Evolutionary conservation across 2,329 filamentous ascomycete species (phyloP).

Genomic region (Colletotrichum cereale): DNA sequence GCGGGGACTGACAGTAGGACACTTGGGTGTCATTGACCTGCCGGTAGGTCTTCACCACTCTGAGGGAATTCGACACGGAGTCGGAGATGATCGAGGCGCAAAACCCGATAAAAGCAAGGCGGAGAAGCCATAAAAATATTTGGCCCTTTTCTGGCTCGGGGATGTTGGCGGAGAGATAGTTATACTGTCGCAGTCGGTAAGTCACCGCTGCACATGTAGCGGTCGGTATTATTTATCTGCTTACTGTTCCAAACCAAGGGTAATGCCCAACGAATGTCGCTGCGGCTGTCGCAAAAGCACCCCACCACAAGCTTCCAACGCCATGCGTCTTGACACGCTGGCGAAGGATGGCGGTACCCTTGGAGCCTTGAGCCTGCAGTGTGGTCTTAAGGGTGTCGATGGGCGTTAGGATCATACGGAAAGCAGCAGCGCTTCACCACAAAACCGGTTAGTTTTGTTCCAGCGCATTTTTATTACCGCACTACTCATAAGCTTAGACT

Average conservation of each 20-base stretch:
- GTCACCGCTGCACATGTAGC: neutral
- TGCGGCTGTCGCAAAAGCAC: slow-evolving; percentile 60
- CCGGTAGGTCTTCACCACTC: slow-evolving; percentile 63
- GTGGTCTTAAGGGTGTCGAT: slow-evolving; percentile 65
- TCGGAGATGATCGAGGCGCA: slow-evolving; percentile 60
- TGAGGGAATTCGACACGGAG: slow-evolving; percentile 60
- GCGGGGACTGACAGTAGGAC: slow-evolving; percentile 54
- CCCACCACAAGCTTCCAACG: slow-evolving; percentile 62
- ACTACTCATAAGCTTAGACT: fast-evolving
- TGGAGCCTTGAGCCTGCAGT: slow-evolving; percentile 60
- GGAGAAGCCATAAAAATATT: slow-evolving; percentile 56
- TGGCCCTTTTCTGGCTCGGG: slow-evolving; percentile 55
- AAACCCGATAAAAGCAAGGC: slow-evolving; percentile 59
- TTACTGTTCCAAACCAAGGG: slow-evolving; percentile 62
- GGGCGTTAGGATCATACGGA: slow-evolving; percentile 61
- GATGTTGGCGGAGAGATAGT: slow-evolving; percentile 55
- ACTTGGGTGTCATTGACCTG: slow-evolving; percentile 62
- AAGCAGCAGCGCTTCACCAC: slow-evolving; percentile 55
- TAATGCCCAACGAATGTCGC: slow-evolving; percentile 64
- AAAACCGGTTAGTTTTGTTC: neutral
- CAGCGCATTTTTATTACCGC: fast-evolving
- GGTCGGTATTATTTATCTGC: slow-evolving; percentile 34
- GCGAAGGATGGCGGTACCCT: slow-evolving; percentile 57
- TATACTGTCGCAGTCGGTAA: slow-evolving; percentile 52
- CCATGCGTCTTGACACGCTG: slow-evolving; percentile 59